Conservation (phyloP, 495 filamentous ascomycete species). For the Penicillium coffeae region DNA sequence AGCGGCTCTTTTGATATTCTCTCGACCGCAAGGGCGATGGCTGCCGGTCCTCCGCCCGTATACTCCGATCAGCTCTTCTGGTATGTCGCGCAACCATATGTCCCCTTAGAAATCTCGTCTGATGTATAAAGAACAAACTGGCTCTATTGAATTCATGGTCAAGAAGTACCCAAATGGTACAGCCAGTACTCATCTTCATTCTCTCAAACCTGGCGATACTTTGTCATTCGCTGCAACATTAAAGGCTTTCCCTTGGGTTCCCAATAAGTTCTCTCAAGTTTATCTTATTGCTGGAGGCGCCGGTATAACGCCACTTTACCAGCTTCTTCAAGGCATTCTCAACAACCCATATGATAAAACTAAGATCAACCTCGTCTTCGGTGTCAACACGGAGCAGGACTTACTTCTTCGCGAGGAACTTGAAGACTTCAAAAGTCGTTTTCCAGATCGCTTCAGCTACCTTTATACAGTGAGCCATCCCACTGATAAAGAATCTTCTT, state of each 20-base stretch:
- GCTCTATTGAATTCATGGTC: constrained; percentile 55
- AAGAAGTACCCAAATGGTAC: constrained; percentile 64
- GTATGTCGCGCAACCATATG: constrained; percentile 25
- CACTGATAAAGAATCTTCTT: constrained; percentile 20
- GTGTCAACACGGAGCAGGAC: constrained; percentile 60
- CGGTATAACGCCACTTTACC: constrained; percentile 62
- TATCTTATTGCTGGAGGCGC: constrained; percentile 60
- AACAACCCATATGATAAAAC: constrained; percentile 59
- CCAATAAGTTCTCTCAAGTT: constrained; percentile 53
- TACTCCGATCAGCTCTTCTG: constrained; percentile 52
- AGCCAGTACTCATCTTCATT: constrained; percentile 58
- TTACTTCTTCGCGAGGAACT: constrained; percentile 56
- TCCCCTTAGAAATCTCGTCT: not conserved
- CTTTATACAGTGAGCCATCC: constrained; percentile 57
- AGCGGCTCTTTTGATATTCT: constrained; percentile 54
- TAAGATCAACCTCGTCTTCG: constrained; percentile 61
- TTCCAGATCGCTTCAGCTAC: constrained; percentile 55
- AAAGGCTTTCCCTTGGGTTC: constrained; percentile 49
- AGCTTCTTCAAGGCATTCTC: constrained; percentile 58
- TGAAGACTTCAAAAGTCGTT: constrained; percentile 45
- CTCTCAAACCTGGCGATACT: constrained; percentile 54
- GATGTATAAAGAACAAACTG: constrained; percentile 42
- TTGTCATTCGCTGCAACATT: constrained; percentile 51
- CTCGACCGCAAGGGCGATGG: constrained; percentile 49
- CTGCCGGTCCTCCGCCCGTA: constrained; percentile 56